Evolutionary conservation across 495 filamentous ascomycete genomes (phyloP), one percentile per base, ranked within the genome.

Genomic region (Saxispiralis lemnorum): DNA sequence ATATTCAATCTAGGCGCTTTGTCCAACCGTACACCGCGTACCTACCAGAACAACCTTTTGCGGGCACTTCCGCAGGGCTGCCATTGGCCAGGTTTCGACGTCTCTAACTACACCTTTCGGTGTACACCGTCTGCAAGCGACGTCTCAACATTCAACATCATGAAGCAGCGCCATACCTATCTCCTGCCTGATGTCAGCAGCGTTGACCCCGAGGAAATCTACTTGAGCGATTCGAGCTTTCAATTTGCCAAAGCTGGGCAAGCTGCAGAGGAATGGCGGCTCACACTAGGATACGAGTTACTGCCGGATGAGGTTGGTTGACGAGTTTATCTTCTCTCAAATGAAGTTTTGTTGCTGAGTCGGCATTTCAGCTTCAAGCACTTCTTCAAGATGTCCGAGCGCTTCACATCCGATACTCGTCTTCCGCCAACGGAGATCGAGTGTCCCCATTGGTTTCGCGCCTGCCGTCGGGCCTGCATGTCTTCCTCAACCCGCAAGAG

Each of bases 101-200:
- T 28, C 24, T 4, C 5, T 9, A 4, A 28, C 24, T 9, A 9
- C 24, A 28, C 24, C 24, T 28, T 28, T 28, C 24, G 9, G 24
- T 28, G 5, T 9, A 28, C 24, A 28, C 24, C 24, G 24, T 28
- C 24, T 28, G 9, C 24, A 28, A 5, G 5, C 24, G 9, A 28
- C 24, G 24, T 5, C 24, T 28, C 24, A 9, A 35, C 5, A 17
- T 35, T 14, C 5, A 35, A 1, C 30, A 70, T 38, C 39, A 96
- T 96, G 88, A 78, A 79, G 51, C 78, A 83, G 63, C 71, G 88
- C 59, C 78, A 83, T 39, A 94, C 88, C 15, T 93, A 76, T 57
- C 55, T 93, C 42, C 77, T 83, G 37, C 66, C 66, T 33, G 56
- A 71, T 21, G 66, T 75, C 16, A 64, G 78, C 35, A 67, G 68